A percentile compares a stretch with the other conserved stretches of the same genome.
Evolutionary conservation across 208 protist genomes (phyloP).

Genomic region (Perkinsela sp.): DNA sequence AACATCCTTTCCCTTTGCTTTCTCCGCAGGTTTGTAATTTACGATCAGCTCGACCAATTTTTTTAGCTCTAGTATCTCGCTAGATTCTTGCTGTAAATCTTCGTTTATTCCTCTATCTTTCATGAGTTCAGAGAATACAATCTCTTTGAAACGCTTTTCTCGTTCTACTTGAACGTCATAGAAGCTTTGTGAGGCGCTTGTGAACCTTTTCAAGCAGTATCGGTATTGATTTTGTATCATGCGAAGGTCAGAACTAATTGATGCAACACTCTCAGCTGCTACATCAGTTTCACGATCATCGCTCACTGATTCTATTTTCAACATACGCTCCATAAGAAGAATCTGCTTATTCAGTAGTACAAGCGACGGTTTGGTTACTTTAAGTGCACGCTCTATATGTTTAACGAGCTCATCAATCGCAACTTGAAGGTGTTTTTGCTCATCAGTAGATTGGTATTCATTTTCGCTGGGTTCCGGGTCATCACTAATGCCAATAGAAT

Average conservation of each 20-base stretch:
- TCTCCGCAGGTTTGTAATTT: neutral
- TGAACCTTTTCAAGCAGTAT: neutral
- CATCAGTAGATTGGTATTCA: too few relatives aligned
- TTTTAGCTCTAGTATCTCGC: neutral
- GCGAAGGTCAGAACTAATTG: neutral
- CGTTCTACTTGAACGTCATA: neutral
- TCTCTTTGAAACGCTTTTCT: neutral
- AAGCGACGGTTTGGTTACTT: neutral
- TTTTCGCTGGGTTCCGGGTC: too few relatives aligned
- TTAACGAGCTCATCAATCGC: neutral
- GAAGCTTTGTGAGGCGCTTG: neutral
- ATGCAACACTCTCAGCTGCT: neutral
- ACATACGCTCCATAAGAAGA: neutral
- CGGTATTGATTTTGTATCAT: slow-evolving; percentile 1
- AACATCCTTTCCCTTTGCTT: too few relatives aligned
- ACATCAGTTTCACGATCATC: neutral
- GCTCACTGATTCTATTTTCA: neutral
- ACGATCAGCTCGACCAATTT: neutral
- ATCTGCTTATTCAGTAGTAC: neutral
- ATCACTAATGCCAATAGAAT: neutral
- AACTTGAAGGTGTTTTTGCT: neutral
- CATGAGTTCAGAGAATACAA: neutral
- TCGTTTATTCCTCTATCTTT: neutral
- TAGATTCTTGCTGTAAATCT: neutral
- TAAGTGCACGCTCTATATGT: neutral